A percentile compares a stretch with the other conserved stretches of the same genome.
Evolutionary conservation across 2,329 filamentous ascomycete genomes (phyloP).

Genomic region (Exophiala aquamarina): DNA sequence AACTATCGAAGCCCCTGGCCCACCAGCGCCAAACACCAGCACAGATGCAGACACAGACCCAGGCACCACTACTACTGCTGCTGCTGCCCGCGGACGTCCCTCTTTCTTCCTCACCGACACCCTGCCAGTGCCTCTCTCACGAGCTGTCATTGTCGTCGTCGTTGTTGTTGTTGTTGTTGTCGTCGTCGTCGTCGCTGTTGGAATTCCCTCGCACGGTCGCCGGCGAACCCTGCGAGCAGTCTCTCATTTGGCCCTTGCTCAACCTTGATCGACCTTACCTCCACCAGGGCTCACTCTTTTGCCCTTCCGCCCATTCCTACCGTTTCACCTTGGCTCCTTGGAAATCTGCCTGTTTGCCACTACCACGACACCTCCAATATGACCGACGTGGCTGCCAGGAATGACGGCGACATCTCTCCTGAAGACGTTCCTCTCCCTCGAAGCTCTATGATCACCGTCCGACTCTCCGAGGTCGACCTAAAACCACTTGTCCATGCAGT

Average conservation of each 20-base stretch:
- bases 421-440: slow-evolving; percentile 25
- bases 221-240: slow-evolving; percentile 26
- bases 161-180: slow-evolving; percentile 15
- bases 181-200: slow-evolving; percentile 21
- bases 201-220: slow-evolving; percentile 34
- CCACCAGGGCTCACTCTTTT: slow-evolving; percentile 26
- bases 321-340: slow-evolving; percentile 3
- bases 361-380: slow-evolving; percentile 4
- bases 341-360: slow-evolving; percentile 3
- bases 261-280: slow-evolving; percentile 9
- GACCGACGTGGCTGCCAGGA: slow-evolving; percentile 6
- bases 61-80: no score
- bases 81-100: slow-evolving; percentile 2
- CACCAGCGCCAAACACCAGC: slow-evolving; percentile 5
- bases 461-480: slow-evolving; percentile 64
- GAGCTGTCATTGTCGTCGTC: slow-evolving; percentile 16
- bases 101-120: slow-evolving; percentile 1
- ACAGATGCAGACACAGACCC: no score
- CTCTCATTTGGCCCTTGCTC: slow-evolving; percentile 21
- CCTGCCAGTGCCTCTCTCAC: not conserved
- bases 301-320: slow-evolving; percentile 1
- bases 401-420: slow-evolving; percentile 10
- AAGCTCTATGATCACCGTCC: slow-evolving; percentile 77
- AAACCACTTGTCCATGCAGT: slow-evolving; percentile 40
- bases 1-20: slow-evolving; percentile 23